A percentile compares a stretch with the other conserved stretches of the same genome.
phyloP scores from a whole-genome alignment of 371 early-diverging fungal genomes.

The Apophysomyces elegans region DNA sequence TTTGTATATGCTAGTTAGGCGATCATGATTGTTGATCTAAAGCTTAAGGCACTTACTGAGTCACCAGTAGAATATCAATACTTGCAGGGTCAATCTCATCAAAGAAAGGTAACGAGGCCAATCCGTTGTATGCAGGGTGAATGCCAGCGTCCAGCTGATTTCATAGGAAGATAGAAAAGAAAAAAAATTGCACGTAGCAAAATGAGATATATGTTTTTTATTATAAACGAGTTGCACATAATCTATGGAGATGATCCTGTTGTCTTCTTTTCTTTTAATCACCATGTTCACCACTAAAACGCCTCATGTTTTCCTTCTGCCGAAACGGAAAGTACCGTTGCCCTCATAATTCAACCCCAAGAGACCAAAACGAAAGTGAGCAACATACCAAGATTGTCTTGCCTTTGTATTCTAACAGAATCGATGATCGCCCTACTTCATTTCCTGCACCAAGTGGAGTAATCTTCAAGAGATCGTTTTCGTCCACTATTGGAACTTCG shows the following conservation, averaged over 20 bases:
- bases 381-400: slow-evolving; percentile 90
- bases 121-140: slow-evolving; percentile 98
- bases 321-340: slow-evolving; percentile 2
- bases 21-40: background rate
- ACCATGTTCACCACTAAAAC: background rate
- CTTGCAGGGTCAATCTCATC: slow-evolving; percentile 96
- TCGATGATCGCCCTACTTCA: slow-evolving; percentile 99
- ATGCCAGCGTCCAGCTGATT: slow-evolving; percentile 97
- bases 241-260: background rate
- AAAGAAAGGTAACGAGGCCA: slow-evolving; percentile 97
- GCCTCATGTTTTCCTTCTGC: background rate
- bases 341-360: background rate
- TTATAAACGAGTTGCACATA: slow-evolving; percentile 6
- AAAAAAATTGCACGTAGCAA: slow-evolving; percentile 23
- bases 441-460: slow-evolving; percentile 99
- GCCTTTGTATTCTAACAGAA: slow-evolving; percentile 95
- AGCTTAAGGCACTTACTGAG: slow-evolving; percentile 73
- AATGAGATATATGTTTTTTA: slow-evolving; percentile 14
- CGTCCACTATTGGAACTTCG: slow-evolving; percentile 59
- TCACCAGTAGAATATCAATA: slow-evolving; percentile 96
- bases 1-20: background rate
- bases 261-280: background rate
- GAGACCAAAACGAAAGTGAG: slow-evolving; percentile 12
- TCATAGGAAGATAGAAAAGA: slow-evolving; percentile 10
- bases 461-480: slow-evolving; percentile 78